phyloP scores from a whole-genome alignment of 2,329 filamentous ascomycete genomes.

The Thelonectria olida region DNA sequence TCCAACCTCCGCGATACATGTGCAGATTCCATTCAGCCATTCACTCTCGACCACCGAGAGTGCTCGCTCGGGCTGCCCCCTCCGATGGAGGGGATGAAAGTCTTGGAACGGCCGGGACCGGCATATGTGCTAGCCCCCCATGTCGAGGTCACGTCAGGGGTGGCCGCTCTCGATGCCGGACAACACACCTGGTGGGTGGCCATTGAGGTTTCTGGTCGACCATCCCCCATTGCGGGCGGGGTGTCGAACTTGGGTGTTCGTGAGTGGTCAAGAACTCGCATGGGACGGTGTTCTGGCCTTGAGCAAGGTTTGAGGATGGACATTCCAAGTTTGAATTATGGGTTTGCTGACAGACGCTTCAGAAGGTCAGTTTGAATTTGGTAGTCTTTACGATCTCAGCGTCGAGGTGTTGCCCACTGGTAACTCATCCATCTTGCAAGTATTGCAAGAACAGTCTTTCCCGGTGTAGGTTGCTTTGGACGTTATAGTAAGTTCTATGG shows the following conservation, averaged over 20 bases:
- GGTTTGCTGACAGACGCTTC: conserved; percentile 7
- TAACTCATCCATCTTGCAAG: conserved; percentile 54
- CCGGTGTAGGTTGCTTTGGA: conserved; percentile 49
- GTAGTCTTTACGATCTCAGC: conserved; percentile 59
- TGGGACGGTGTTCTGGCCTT: conserved; percentile 17
- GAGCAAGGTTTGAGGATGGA: conserved; percentile 32
- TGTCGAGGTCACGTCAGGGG: conserved; percentile 55
- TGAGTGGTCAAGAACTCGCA: conserved; percentile 15
- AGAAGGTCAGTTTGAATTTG: conserved; percentile 52
- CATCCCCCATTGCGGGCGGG: conserved; percentile 12
- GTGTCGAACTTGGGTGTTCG: neutral
- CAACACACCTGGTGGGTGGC: conserved; percentile 56
- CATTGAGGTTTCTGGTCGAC: conserved; percentile 56
- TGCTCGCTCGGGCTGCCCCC: neutral
- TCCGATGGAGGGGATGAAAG: neutral
- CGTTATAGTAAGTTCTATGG: neutral
- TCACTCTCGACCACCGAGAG: neutral
- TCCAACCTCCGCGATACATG: conserved; percentile 28
- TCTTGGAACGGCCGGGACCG: neutral
- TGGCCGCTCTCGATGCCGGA: conserved; percentile 45
- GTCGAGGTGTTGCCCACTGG: conserved; percentile 55
- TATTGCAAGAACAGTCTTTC: conserved; percentile 55
- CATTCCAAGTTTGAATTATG: neutral
- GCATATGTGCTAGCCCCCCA: conserved; percentile 51
- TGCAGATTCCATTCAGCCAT: neutral